Evolutionary conservation across 2,329 filamentous ascomycete species (phyloP).

Genomic region (Ophiostoma piceae): DNA sequence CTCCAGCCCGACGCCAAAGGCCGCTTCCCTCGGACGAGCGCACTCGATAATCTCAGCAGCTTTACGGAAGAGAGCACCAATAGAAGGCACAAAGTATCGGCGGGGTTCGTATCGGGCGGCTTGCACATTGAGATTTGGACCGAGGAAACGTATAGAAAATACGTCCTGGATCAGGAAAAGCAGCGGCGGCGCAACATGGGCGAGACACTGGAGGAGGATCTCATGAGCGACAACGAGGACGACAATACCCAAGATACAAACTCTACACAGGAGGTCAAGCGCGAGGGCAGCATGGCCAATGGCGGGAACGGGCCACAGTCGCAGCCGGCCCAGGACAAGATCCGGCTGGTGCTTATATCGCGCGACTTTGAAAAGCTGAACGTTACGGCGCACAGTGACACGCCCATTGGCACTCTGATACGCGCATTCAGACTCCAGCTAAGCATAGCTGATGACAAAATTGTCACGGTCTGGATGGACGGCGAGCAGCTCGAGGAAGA

Average conservation of each 20-base stretch:
- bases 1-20: conserved; percentile 47
- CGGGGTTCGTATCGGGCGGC: conserved; percentile 45
- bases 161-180: conserved; percentile 46
- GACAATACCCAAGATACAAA: conserved; percentile 13
- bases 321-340: conserved; percentile 21
- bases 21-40: conserved; percentile 35
- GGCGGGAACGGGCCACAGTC: neutral
- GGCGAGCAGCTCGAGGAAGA: conserved; percentile 64
- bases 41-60: conserved; percentile 35
- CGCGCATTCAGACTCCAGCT: conserved; percentile 55
- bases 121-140: conserved; percentile 79
- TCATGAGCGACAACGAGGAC: conserved; percentile 29
- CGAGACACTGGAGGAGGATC: conserved; percentile 31
- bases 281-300: conserved; percentile 26
- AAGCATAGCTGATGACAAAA: conserved; percentile 45
- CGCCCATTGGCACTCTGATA: conserved; percentile 57
- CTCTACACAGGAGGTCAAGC: conserved; percentile 18
- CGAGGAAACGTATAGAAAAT: conserved; percentile 50
- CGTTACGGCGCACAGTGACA: conserved; percentile 49
- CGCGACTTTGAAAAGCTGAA: conserved; percentile 47
- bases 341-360: conserved; percentile 52
- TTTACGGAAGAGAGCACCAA: conserved; percentile 27
- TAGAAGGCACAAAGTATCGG: conserved; percentile 26
- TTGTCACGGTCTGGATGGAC: conserved; percentile 65
- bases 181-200: conserved; percentile 42